These are phyloP conservation scores for Albifimbria verrucaria DNA, from an alignment of 2,329 filamentous ascomycete species.

Conservation along the genomic window DNA sequence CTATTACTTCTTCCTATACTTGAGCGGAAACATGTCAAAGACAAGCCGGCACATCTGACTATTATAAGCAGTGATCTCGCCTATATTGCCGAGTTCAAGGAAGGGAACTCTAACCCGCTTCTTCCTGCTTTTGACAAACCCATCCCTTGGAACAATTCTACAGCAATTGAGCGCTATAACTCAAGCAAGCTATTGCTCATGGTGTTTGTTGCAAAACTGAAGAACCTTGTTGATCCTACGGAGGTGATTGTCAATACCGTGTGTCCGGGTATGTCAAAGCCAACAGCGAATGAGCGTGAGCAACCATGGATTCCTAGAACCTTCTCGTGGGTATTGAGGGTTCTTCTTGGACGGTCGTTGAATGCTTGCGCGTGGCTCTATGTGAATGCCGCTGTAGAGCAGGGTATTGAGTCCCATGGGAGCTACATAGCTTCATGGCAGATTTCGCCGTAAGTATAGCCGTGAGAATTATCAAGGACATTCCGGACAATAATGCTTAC, in stretches of 20 bases:
- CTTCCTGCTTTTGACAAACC: constrained; percentile 19
- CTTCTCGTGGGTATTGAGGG: constrained; percentile 5
- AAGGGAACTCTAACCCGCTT: constrained; percentile 18
- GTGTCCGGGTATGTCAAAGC: constrained; percentile 41
- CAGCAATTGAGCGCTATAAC: constrained; percentile 18
- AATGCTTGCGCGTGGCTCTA: constrained; percentile 15
- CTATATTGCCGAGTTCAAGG: constrained; percentile 18
- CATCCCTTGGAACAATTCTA: too few species aligned
- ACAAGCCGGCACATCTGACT: constrained; percentile 20
- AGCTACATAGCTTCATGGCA: constrained; percentile 20
- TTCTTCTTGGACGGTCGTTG: constrained; percentile 9
- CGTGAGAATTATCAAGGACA: too few species aligned
- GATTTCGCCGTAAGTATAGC: constrained; percentile 21
- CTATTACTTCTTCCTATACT: constrained; percentile 29
- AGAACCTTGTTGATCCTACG: constrained; percentile 32
- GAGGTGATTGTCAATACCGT: constrained; percentile 44
- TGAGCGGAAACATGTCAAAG: constrained; percentile 18
- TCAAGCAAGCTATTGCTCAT: constrained; percentile 28
- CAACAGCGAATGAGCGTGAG: constrained; percentile 38
- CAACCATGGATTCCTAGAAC: constrained; percentile 13
- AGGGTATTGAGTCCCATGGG: constrained; percentile 17
- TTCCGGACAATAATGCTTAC: too few species aligned
- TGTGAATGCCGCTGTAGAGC: constrained; percentile 17
- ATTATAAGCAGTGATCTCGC: constrained; percentile 27
- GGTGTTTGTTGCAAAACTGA: constrained; percentile 32